Evolutionary conservation across 2,329 filamentous ascomycete species (phyloP).

Genomic region (Drechslera avenae): DNA sequence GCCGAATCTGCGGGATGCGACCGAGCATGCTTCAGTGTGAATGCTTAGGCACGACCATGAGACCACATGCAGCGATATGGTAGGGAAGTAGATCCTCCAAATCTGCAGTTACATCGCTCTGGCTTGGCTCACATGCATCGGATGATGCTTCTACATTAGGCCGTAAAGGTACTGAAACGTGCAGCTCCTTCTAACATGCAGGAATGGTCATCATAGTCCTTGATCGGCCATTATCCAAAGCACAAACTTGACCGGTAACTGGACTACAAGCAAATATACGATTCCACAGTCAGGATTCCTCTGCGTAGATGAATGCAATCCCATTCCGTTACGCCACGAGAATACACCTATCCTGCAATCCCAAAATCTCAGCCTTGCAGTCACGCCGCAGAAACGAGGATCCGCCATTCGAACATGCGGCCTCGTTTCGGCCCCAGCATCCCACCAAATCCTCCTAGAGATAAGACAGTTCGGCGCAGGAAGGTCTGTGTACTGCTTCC

Average conservation of each 20-base stretch:
- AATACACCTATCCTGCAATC: background rate
- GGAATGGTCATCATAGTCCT: no score
- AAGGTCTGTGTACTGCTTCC: background rate
- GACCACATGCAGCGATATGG: background rate
- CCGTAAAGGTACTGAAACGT: background rate
- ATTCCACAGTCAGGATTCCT: background rate
- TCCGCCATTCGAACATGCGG: background rate
- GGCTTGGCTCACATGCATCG: background rate
- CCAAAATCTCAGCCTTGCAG: conserved; percentile 2
- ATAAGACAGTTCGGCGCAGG: background rate
- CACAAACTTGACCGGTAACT: no score
- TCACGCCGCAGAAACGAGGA: background rate
- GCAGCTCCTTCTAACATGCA: background rate
- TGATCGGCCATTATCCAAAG: no score
- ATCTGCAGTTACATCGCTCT: background rate
- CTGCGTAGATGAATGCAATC: background rate
- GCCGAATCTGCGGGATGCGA: conserved; percentile 5
- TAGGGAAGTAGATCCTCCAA: conserved; percentile 1
- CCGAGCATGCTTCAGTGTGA: conserved; percentile 7
- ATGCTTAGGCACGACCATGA: conserved; percentile 3
- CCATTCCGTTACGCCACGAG: background rate
- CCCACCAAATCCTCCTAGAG: background rate
- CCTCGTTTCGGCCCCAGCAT: conserved; percentile 1
- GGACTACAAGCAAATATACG: background rate
- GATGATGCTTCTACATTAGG: background rate